Base-by-base conservation (phyloP, 1,139 yeast genomes). In the Pichia sp. region DNA sequence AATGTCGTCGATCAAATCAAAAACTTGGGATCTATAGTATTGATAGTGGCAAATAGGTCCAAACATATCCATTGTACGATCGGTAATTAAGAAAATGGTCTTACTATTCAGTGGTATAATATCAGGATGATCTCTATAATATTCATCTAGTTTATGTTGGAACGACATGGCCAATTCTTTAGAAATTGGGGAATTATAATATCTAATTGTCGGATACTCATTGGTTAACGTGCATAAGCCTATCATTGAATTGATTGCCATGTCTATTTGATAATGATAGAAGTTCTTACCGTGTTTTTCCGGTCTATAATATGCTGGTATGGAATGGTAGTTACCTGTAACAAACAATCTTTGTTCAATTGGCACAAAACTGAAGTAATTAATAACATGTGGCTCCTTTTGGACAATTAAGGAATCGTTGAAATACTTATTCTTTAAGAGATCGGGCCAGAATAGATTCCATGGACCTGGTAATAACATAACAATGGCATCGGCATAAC, bases 1-100 rank as follows among this genome's bases (percentile, higher is more conserved):
- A 55, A 76, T 69, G 38, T 71, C 66, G 30, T 58, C 59, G 11
- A 51, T 33, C 32, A 56, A 44, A 65, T 93, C 99, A 71, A 85
- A 83, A 15, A 93, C 86, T 88, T 91, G 84, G 7, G 97, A 93
- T 66, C 93, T 96, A 65, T 90, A 94, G n/a, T 85, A 80, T 66
- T 91, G 89, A 63, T 90, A 96, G 65, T 93, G 99, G 46, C 91
- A 67, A 42, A 94, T 65, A 0, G 98, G 96, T 4, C 96, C 87
- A 60, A 79, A 79, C 48, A 86, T 72, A 65, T 94, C 99, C 62
- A 90, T 65, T 1, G 96, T 76, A 53, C 99, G 74, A 66, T 93
- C 99, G 6, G 87, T 72, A 30, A 93, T 79, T 44, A 93, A 66
- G 56, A 91, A 74, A 1, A 88, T 75, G 0, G 96, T 79, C 55